Evolutionary conservation across 768 basidiomycete species (phyloP).

Genomic region (Boletus sp.): DNA sequence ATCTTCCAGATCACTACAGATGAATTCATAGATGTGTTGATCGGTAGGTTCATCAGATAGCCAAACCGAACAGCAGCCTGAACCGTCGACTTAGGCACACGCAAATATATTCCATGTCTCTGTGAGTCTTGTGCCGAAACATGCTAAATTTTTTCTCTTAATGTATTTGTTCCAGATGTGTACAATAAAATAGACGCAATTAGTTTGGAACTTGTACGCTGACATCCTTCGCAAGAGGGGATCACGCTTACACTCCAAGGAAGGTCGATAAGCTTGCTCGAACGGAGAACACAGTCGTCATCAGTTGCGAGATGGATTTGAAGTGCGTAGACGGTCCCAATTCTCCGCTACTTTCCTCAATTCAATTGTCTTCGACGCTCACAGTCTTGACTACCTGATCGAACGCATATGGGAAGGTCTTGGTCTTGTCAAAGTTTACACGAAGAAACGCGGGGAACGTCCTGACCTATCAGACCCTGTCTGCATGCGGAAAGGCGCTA

Average conservation of each 20-base stretch:
- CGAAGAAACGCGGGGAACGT: conserved; percentile 93
- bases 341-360: neutral
- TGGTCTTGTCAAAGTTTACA: conserved; percentile 88
- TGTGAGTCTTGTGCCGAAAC: conserved; percentile 47
- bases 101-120: conserved; percentile 94
- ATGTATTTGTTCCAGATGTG: conserved; percentile 55
- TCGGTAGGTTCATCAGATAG: conserved; percentile 50
- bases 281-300: conserved; percentile 84
- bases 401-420: conserved; percentile 80
- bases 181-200: conserved; percentile 97
- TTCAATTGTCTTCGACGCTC: conserved; percentile 1
- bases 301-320: conserved; percentile 92
- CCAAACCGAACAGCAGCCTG: neutral
- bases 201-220: conserved; percentile 60
- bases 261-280: conserved; percentile 77
- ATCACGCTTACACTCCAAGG: neutral
- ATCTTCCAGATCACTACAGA: conserved; percentile 79
- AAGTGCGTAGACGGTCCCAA: conserved; percentile 51
- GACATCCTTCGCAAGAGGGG: neutral
- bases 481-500: conserved; percentile 86
- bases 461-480: conserved; percentile 93
- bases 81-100: conserved; percentile 55
- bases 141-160: neutral
- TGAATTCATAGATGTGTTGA: conserved; percentile 97
- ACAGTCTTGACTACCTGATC: conserved; percentile 68